A percentile compares a stretch with the other conserved stretches of the same genome.
phyloP scores from a whole-genome alignment of 163 green algal species.

The Scenedesmus sp. region DNA sequence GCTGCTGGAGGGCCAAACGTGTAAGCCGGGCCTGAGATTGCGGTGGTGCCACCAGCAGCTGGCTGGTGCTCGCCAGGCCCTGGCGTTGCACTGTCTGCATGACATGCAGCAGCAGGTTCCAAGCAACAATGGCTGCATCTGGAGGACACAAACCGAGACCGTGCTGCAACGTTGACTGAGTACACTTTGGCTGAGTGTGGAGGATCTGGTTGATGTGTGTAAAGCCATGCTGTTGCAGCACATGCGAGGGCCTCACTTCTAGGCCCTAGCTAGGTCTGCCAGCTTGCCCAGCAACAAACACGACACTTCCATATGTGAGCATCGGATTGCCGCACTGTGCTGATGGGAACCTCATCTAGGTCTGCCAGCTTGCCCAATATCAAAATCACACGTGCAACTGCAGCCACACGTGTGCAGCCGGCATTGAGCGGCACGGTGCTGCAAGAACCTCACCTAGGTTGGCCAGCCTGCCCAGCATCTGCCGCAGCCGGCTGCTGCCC shows the following conservation, averaged over 20 bases:
- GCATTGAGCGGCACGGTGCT: no score
- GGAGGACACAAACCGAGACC: no score
- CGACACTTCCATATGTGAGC: no score
- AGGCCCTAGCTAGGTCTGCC: no score
- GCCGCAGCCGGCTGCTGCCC: no score
- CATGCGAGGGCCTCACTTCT: no score
- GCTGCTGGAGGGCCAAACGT: neutral
- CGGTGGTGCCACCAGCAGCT: neutral
- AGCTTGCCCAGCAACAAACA: no score
- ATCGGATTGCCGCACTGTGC: neutral
- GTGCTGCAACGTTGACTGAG: neutral
- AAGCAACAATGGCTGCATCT: neutral
- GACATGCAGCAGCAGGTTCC: neutral
- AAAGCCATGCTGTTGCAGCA: neutral
- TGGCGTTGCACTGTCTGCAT: constrained; percentile 9
- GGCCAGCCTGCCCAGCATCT: no score
- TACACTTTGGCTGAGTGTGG: no score
- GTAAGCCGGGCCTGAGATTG: neutral
- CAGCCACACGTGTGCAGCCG: no score
- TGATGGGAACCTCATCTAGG: neutral
- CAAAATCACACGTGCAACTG: no score
- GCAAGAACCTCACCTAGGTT: no score
- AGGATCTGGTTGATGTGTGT: neutral
- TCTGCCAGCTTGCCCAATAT: neutral
- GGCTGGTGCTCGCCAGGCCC: constrained; percentile 33